Percentiles rank a stretch among this genome's conserved stretches.
phyloP scores from a whole-genome alignment of 2,329 filamentous ascomycete genomes.

The Shiraia sp. region DNA sequence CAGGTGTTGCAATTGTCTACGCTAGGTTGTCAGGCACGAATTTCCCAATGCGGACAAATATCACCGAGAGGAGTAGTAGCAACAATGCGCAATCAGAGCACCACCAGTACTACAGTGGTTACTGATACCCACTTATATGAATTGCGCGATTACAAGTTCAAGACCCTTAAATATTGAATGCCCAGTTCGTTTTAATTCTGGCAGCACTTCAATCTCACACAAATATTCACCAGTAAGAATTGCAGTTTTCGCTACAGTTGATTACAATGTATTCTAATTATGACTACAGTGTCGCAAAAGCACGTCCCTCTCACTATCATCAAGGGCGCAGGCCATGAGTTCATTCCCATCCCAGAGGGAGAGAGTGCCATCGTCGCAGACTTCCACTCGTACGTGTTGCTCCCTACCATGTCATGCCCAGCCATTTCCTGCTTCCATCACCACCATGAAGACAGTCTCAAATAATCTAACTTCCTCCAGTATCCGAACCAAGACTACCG shows the following conservation, averaged over 20 bases:
- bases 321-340: constrained; percentile 30
- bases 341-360: constrained; percentile 27
- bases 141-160: too few species aligned
- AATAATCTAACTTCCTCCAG: constrained; percentile 1
- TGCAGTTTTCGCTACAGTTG: neutral
- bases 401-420: neutral
- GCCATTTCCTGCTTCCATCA: neutral
- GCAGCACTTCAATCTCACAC: neutral
- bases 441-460: neutral
- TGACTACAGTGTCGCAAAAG: constrained; percentile 14
- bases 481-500: constrained; percentile 24
- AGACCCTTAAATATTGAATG: too few species aligned
- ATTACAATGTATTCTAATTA: neutral
- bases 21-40: constrained; percentile 19
- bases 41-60: constrained; percentile 21
- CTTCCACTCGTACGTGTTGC: constrained; percentile 24
- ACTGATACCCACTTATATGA: too few species aligned
- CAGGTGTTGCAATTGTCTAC: constrained; percentile 12
- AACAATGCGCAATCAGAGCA: neutral
- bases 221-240: neutral
- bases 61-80: constrained; percentile 13
- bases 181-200: too few species aligned
- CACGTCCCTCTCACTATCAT: constrained; percentile 29
- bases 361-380: constrained; percentile 30
- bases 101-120: neutral